phyloP scores from a whole-genome alignment of 805 yeast species.

The Tetrapisispora namnaoensis region DNA sequence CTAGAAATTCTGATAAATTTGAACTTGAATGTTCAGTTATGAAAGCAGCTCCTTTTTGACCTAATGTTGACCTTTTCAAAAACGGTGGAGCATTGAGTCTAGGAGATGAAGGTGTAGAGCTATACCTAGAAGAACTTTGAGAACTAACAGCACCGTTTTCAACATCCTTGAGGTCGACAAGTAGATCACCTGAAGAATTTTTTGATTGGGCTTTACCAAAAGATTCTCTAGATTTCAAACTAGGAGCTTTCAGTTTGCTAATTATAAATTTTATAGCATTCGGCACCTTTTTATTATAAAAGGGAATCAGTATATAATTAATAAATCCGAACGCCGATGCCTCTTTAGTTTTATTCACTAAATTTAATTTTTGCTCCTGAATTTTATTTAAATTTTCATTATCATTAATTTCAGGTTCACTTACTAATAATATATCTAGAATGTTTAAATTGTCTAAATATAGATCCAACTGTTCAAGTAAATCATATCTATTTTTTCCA shows the following conservation, averaged over 20 bases:
- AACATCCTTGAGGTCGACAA: background rate
- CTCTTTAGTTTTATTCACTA: constrained; percentile 26
- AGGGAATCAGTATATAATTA: constrained; percentile 45
- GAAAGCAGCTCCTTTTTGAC: constrained; percentile 2
- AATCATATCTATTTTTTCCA: constrained; percentile 8
- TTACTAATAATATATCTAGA: constrained; percentile 40
- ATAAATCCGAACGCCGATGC: constrained; percentile 38
- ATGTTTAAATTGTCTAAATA: constrained; percentile 45
- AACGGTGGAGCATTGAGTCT: constrained; percentile 2
- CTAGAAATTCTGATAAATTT: constrained; percentile 20
- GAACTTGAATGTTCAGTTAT: constrained; percentile 15
- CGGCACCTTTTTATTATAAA: constrained; percentile 41
- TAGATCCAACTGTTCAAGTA: constrained; percentile 32
- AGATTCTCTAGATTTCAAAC: constrained; percentile 21
- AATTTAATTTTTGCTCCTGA: constrained; percentile 17
- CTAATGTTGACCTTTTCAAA: background rate
- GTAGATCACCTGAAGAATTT: background rate
- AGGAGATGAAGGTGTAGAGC: constrained; percentile 10
- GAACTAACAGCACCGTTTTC: background rate
- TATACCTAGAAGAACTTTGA: constrained; percentile 5
- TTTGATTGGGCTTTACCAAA: constrained; percentile 3
- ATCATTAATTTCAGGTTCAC: constrained; percentile 15
- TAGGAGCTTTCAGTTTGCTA: constrained; percentile 41
- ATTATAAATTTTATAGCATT: constrained; percentile 36
- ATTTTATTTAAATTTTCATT: constrained; percentile 7